These are phyloP conservation scores for Mycena maculata DNA, from an alignment of 768 basidiomycete species.

Conservation along the genomic window DNA sequence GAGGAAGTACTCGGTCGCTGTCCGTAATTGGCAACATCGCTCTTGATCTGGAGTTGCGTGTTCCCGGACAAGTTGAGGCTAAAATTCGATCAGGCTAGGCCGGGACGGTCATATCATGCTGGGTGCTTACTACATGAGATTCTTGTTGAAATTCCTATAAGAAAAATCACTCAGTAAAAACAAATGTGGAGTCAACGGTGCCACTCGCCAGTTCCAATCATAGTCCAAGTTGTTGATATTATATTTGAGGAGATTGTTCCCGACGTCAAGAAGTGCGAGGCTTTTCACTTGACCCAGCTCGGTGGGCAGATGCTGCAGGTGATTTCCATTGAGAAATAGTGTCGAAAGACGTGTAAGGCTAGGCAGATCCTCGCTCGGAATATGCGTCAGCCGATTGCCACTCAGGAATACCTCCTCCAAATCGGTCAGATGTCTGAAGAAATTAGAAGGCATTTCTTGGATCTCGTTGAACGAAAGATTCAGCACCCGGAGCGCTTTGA, in stretches of 20 bases:
- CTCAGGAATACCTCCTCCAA: constrained; percentile 92
- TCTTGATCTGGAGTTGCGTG: constrained; percentile 95
- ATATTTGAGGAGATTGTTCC: constrained; percentile 93
- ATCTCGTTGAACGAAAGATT: constrained; percentile 98
- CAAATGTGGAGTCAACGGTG: neutral
- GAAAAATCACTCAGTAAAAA: constrained; percentile 7
- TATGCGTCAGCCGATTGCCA: constrained; percentile 91
- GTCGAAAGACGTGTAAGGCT: constrained; percentile 73
- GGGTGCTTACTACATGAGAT: constrained; percentile 92
- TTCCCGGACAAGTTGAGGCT: constrained; percentile 97
- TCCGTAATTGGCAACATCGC: constrained; percentile 58
- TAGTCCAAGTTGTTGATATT: constrained; percentile 99
- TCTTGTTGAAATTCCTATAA: constrained; percentile 94
- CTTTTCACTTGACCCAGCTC: constrained; percentile 87
- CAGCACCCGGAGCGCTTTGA: constrained; percentile 82
- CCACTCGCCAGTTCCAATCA: constrained; percentile 96
- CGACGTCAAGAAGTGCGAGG: constrained; percentile 88
- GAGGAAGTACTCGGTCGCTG: constrained; percentile 45
- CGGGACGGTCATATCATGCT: too few species aligned
- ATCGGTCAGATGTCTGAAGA: constrained; percentile 75
- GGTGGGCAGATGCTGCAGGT: constrained; percentile 89
- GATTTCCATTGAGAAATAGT: constrained; percentile 94
- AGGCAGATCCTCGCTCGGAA: constrained; percentile 91
- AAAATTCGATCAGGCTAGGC: too few species aligned
- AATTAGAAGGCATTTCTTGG: constrained; percentile 83